Conservation (phyloP, 345 rosid species). For the Abelmoschus esculentus region DNA sequence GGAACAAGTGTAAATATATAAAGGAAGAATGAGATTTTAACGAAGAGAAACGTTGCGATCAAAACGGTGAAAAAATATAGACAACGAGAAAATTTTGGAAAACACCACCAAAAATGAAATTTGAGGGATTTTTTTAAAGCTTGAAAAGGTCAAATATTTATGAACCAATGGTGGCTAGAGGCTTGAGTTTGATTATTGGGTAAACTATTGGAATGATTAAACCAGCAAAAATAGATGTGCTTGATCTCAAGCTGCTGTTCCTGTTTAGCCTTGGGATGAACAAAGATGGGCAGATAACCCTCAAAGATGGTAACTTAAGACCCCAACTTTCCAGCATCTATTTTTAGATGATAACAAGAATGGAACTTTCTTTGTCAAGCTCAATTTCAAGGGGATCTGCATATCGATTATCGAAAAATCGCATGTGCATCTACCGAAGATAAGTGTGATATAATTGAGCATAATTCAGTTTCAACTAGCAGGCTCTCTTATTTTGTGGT, state of each 20-base stretch:
- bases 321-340: no score
- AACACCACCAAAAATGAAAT: neutral
- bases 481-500: neutral
- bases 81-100: neutral
- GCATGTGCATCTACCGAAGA: neutral
- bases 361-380: neutral
- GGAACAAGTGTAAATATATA: neutral
- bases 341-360: no score
- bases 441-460: neutral
- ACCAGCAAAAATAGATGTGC: no score
- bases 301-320: no score
- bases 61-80: neutral
- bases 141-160: neutral
- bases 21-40: neutral
- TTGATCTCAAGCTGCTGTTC: no score
- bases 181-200: neutral
- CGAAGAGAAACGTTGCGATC: neutral
- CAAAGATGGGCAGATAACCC: no score
- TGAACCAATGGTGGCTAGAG: neutral
- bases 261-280: no score
- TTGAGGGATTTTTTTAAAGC: neutral
- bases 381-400: neutral
- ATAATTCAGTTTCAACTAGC: neutral
- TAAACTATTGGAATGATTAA: no score
- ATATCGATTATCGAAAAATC: neutral